A percentile compares a stretch with the other conserved stretches of the same genome.
Conservation (phyloP, 805 yeast species). For the Metschnikowia shivogae region DNA sequence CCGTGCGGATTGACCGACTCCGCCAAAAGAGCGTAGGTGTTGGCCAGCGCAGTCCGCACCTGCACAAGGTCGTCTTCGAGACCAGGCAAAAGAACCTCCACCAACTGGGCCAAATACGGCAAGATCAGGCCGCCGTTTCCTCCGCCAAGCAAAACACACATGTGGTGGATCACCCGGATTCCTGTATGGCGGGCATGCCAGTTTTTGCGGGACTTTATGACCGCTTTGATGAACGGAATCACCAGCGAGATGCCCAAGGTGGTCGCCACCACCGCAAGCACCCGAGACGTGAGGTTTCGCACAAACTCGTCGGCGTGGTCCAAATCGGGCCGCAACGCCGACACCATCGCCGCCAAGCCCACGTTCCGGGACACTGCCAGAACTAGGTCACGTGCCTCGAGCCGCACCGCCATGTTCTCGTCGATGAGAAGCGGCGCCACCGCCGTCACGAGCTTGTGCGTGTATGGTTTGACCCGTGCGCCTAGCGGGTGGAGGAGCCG, state of each 20-base stretch:
- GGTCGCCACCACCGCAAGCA: conserved; percentile 79
- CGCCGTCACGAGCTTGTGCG: conserved; percentile 67
- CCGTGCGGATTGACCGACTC: conserved; percentile 86
- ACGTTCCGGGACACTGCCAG: conserved; percentile 74
- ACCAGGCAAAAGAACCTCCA: conserved; percentile 55
- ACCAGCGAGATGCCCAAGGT: conserved; percentile 69
- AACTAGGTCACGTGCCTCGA: conserved; percentile 76
- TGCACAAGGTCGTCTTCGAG: conserved; percentile 64
- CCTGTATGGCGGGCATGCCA: conserved; percentile 88
- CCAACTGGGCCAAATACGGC: conserved; percentile 66
- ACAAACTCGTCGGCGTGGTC: conserved; percentile 80
- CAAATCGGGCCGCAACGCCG: conserved; percentile 74
- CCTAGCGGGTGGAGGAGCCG: conserved; percentile 65
- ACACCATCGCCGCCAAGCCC: conserved; percentile 77
- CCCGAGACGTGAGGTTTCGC: conserved; percentile 69
- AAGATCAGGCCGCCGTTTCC: conserved; percentile 51
- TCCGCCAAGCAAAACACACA: conserved; percentile 59
- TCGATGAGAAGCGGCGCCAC: conserved; percentile 77
- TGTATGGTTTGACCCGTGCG: conserved; percentile 62
- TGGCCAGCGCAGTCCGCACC: conserved; percentile 67
- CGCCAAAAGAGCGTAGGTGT: conserved; percentile 69
- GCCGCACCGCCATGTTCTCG: conserved; percentile 68
- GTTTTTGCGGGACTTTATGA: conserved; percentile 67
- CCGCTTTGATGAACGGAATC: conserved; percentile 79
- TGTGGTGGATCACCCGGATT: conserved; percentile 67